Evolutionary conservation across 805 yeast species (phyloP), one percentile per base, ranked within the genome.

Genomic region (Limtongia smithiae): DNA sequence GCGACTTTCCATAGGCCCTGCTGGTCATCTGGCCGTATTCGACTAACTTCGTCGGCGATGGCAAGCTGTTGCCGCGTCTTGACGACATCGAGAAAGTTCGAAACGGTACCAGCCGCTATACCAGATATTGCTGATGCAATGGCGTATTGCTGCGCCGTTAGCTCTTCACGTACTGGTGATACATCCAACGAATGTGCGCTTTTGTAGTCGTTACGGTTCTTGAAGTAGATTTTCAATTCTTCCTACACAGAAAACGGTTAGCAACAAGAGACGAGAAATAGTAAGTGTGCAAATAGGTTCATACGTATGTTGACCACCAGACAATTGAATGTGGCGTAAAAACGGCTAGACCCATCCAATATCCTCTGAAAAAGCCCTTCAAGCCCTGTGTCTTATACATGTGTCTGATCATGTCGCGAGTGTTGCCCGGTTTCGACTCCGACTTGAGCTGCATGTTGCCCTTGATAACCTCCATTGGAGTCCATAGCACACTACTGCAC

Each of bases 331-430:
- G 70, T 2, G 75, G 75, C 15, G 71, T 57, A 55, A 68, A 71
- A 28, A 71, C 74, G 3, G 60, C 72, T 14, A 71, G 60, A 5
- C 74, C 73, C 72, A 71, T 68, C 68, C 71, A 69, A 56, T 71
- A 71, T 14, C 98, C 98, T 59, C 94, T 76, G 69, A 79, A 90
- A 57, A 85, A 74, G 3, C 97, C 97, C 48, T 66, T 70, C 41
- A 84, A 18, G 2, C 97, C 97, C 61, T 85, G 95, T 0, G 69
- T 67, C 33, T 65, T 66, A 62, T 74, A 80, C 38, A 91, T 65
- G 12, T 48, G 42, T 18, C 53, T 48, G 37, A 68, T 49, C 39
- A 65, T 59, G 30, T 56, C 43, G 14, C 39, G 18, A 3, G 64
- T 58, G 27, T 54, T 50, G 22, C 55, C 54, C 24, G 50, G 22